These are phyloP conservation scores for Gracilaria vermiculophylla DNA, from an alignment of 23 red algal genomes.

Conservation along the genomic window DNA sequence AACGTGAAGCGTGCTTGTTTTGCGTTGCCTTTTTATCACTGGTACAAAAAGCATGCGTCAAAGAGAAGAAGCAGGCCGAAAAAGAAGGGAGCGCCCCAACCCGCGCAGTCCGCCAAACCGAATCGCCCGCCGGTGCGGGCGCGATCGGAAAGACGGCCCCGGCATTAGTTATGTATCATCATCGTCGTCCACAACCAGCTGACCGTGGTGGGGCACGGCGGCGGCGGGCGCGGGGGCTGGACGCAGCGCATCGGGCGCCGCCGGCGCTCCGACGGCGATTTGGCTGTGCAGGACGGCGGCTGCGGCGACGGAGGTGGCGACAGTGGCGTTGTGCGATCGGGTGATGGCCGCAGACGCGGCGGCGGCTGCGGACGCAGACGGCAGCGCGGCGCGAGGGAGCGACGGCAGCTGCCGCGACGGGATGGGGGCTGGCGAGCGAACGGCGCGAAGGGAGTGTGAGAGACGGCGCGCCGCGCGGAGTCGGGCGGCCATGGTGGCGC, in stretches of 20 bases:
- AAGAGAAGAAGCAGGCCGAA: background rate
- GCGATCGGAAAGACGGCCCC: background rate
- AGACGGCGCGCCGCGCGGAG: constrained; percentile 6
- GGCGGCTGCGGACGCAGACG: background rate
- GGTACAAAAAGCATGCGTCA: background rate
- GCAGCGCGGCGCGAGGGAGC: background rate
- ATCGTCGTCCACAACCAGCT: background rate
- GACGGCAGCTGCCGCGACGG: background rate
- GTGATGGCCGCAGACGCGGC: background rate
- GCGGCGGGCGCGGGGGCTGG: background rate
- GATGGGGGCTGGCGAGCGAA: background rate
- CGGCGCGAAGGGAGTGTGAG: background rate
- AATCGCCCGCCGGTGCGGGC: background rate
- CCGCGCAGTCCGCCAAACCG: constrained; percentile 17
- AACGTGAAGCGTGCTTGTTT: background rate
- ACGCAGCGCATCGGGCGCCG: background rate
- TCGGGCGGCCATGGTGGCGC: background rate
- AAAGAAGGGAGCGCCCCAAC: background rate
- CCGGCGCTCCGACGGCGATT: background rate
- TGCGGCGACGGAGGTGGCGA: background rate
- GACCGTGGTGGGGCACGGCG: background rate
- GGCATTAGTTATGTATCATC: constrained; percentile 34
- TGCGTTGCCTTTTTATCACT: background rate
- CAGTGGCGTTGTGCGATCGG: background rate
- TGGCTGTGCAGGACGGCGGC: background rate